Base-by-base conservation (phyloP, 495 filamentous ascomycete genomes). In the Talaromyces thailandensis region DNA sequence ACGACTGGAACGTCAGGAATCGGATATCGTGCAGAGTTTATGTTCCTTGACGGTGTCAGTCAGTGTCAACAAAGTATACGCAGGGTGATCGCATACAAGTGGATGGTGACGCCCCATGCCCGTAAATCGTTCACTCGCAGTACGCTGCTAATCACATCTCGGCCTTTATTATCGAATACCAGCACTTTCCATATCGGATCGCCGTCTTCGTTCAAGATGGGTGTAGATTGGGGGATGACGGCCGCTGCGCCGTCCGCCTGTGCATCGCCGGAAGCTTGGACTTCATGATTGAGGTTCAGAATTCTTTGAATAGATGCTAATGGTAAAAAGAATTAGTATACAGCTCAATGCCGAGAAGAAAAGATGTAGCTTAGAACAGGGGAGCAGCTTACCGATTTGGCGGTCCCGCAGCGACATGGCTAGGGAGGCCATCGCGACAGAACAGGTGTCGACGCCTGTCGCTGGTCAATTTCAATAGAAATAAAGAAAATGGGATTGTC, bases 1-100 rank as follows among this genome's bases (percentile, higher is more conserved):
- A 99, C 84, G 59, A 94, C 95, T 5, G 94, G 93, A 25, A 97
- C 95, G 73, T 99, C 95, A 55, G 94, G 94, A 63, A 99, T 97
- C 9, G 92, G 84, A 68, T 96, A 91, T 70, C 95, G 82, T 61
- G 86, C 78, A 9, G 91, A 86, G 62, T 89, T 84, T 70, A 99
- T 85, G 71, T 93, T 91, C 71, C 89, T 91, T 63, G 26, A 25
- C 32, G 26, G 37, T 18, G 50, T 37, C 57, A 55, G 37, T 5
- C 29, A 52, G 11, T 9, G 32, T 66, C 60, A 69, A 65, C 58
- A 57, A 26, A 26, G 56, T 11, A 45, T n/a, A 45, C 40, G 25
- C n/a, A 56, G 25, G 11, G n/a, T 6, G 56, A 57, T 11, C 31
- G 71, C 79, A 23, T 75, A 93, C 88, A 98, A 86, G 75, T 99